A percentile compares a stretch with the other conserved stretches of the same genome.
Evolutionary conservation across 140 eudicot species (phyloP).

Genomic region (Cichorium intybus): DNA sequence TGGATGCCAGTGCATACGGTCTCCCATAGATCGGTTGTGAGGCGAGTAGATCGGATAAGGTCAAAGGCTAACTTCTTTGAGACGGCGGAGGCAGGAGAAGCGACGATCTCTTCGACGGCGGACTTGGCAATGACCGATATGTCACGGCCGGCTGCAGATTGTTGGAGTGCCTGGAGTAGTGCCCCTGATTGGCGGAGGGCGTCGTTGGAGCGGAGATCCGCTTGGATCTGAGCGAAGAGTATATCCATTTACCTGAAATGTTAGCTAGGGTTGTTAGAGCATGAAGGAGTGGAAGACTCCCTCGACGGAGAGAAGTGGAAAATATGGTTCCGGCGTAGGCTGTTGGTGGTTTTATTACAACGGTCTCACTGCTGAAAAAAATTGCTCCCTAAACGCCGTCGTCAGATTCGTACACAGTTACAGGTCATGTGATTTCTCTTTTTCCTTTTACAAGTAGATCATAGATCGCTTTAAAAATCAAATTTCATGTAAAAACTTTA

Average conservation of each 20-base stretch:
- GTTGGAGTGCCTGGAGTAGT: slow-evolving; percentile 87
- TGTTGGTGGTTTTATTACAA: slow-evolving; percentile 16
- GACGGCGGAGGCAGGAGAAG: slow-evolving; percentile 92
- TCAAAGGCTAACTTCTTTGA: slow-evolving; percentile 91
- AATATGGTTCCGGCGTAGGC: slow-evolving; percentile 29
- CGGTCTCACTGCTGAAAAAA: slow-evolving; percentile 11
- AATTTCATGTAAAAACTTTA: background rate
- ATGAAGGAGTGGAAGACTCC: slow-evolving; percentile 9
- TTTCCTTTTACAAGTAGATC: background rate
- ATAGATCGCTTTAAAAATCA: background rate
- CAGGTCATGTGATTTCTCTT: background rate
- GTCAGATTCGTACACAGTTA: slow-evolving; percentile 15
- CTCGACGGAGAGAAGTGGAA: slow-evolving; percentile 19
- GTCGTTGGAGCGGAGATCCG: slow-evolving; percentile 95
- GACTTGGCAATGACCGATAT: slow-evolving; percentile 83
- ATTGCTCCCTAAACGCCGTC: slow-evolving; percentile 20
- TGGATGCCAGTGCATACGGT: slow-evolving; percentile 68
- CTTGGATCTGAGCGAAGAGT: slow-evolving; percentile 94
- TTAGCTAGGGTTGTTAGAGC: slow-evolving; percentile 9
- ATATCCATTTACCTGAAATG: slow-evolving; percentile 53
- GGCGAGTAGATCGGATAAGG: slow-evolving; percentile 87
- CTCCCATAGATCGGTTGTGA: slow-evolving; percentile 92
- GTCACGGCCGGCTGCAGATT: slow-evolving; percentile 98
- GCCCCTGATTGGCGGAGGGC: slow-evolving; percentile 95
- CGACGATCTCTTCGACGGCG: slow-evolving; percentile 96